Base-by-base conservation (phyloP, 2,329 filamentous ascomycete genomes). In the Cladosporium halotolerans region DNA sequence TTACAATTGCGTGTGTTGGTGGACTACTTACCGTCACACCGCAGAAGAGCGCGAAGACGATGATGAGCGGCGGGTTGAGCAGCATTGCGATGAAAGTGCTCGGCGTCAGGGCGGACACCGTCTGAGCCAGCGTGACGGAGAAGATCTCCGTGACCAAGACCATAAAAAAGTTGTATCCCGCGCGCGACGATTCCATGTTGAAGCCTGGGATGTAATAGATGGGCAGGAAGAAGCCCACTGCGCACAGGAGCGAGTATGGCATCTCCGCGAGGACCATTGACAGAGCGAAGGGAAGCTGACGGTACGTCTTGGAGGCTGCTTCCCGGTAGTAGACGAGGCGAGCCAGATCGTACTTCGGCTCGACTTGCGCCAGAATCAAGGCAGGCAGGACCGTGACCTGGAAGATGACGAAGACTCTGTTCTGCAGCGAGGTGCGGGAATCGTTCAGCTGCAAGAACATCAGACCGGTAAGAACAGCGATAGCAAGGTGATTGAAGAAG, bases 331-430 rank as follows among this genome's bases (percentile, higher is more conserved):
- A 91, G 58, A 95, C 85, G 65, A 88, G 78, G 41, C 89, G 82
- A 57, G 86, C 84, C 63, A 91, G 76, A 65, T 90, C 85, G 68
- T 88, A 95, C 73, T 90, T 91, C 39, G 86, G 82, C 69, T 95
- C 86, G 51, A 95, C 86, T 65, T 95, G 89, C 1, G 84, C 83
- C 53, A 95, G 82, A 68, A 95, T 89, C 31, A 95, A 76, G 1
- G 88, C 87, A 0, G 89, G 89, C 23, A 96, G 77, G 18, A 95
- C 87, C 0, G 88, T 89, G 48, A 90, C 82, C 55, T 95, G 89
- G 80, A 96, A 96, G 68, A 93, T 88, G 70, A 92, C 82, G 70
- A 96, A 96, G 57, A 96, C 80, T 56, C 85, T 84, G 74, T 93
- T 88, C 70, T 96, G 90, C 4, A 96, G 78, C 1, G 85, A 88